Evolutionary conservation across 441 rosid species (phyloP).

Genomic region (Manihot esculenta): DNA sequence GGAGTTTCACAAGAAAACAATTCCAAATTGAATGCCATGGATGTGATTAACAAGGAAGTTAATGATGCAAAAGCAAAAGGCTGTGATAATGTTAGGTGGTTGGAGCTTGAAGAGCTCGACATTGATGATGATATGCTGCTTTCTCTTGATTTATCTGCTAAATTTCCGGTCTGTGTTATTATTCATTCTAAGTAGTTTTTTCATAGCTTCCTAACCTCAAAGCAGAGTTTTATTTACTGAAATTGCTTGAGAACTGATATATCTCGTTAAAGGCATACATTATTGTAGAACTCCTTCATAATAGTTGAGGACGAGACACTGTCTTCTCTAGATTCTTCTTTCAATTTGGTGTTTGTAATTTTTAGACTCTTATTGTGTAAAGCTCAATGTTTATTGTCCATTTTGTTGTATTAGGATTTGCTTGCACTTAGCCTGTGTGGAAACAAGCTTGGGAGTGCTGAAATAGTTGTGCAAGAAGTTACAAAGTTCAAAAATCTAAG

Average conservation of each 20-base stretch:
- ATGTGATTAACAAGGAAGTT: constrained; percentile 52
- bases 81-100: constrained; percentile 58
- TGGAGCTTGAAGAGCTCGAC: constrained; percentile 80
- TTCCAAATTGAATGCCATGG: constrained; percentile 41
- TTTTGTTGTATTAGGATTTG: constrained; percentile 54
- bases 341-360: background rate
- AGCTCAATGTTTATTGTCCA: background rate
- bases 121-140: constrained; percentile 55
- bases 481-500: constrained; percentile 59
- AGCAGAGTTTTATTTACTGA: background rate
- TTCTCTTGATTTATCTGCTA: constrained; percentile 56
- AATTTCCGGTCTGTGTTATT: constrained; percentile 53
- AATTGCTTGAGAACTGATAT: background rate
- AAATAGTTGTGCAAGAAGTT: constrained; percentile 58
- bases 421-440: constrained; percentile 74
- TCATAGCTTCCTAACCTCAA: background rate
- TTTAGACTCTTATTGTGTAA: constrained; percentile 2
- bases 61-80: constrained; percentile 49
- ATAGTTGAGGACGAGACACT: background rate
- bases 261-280: background rate
- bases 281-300: background rate
- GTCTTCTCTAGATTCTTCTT: background rate
- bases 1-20: constrained; percentile 23
- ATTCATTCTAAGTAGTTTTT: background rate
- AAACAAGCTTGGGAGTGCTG: constrained; percentile 64